A percentile compares a stretch with the other conserved stretches of the same genome.
phyloP scores from a whole-genome alignment of 1,284 basidiomycete species.

The Megacollybia platyphylla region DNA sequence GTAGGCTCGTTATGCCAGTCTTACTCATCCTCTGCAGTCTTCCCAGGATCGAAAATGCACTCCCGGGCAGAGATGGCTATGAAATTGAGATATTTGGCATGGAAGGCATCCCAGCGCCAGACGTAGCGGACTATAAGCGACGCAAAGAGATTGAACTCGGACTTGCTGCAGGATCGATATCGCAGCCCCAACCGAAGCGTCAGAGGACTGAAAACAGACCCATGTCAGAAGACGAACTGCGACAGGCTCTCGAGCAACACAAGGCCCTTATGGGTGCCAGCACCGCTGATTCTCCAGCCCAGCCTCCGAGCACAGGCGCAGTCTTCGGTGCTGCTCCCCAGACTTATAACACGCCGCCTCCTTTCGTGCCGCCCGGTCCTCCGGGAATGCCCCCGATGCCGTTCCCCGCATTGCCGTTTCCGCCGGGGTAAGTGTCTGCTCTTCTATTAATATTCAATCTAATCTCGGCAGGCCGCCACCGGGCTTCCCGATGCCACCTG shows the following conservation, averaged over 20 bases:
- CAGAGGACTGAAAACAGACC: conserved; percentile 77
- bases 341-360: conserved; percentile 36
- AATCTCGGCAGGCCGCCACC: conserved; percentile 23
- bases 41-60: conserved; percentile 86
- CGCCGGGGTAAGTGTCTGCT: conserved; percentile 11
- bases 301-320: conserved; percentile 29
- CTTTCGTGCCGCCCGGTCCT: conserved; percentile 16
- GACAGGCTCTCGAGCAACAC: conserved; percentile 79
- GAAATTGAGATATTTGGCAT: conserved; percentile 99
- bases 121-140: conserved; percentile 90
- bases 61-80: conserved; percentile 94
- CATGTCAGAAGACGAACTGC: conserved; percentile 75
- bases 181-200: conserved; percentile 67
- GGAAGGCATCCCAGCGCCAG: conserved; percentile 94
- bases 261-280: conserved; percentile 81
- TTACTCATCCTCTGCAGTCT: conserved; percentile 26
- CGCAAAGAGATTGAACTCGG: conserved; percentile 89
- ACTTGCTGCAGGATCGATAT: conserved; percentile 68
- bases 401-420: conserved; percentile 13
- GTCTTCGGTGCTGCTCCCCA: conserved; percentile 62
- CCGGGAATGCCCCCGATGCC: conserved; percentile 19
- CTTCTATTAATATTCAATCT: conserved; percentile 4
- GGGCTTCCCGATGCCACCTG: conserved; percentile 26
- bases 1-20: conserved; percentile 14
- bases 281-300: conserved; percentile 20